Evolutionary conservation across 1,284 basidiomycete genomes (phyloP).

Genomic region (Pseudozyma hubeiensis): DNA sequence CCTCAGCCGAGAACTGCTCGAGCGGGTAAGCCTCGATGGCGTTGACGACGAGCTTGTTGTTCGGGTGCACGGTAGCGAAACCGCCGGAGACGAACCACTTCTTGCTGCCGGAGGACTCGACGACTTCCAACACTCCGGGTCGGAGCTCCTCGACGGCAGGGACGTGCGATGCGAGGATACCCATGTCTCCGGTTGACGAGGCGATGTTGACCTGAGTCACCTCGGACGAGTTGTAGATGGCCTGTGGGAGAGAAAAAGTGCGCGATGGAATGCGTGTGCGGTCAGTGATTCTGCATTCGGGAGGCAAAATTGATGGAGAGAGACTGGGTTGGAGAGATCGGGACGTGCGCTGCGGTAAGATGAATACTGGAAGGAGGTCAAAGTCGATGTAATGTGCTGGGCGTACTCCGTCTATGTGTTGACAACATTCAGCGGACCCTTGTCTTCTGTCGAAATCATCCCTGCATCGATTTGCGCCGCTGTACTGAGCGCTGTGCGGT

Average conservation of each 20-base stretch:
- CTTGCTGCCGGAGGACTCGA: conserved; percentile 63
- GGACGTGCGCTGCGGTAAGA: too few relatives aligned
- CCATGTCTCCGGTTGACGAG: conserved; percentile 65
- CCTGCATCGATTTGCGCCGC: too few relatives aligned
- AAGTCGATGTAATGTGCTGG: too few relatives aligned
- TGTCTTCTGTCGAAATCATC: too few relatives aligned
- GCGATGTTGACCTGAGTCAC: conserved; percentile 66
- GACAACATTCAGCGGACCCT: too few relatives aligned
- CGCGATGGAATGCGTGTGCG: too few relatives aligned
- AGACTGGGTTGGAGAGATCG: too few relatives aligned
- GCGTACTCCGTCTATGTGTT: too few relatives aligned
- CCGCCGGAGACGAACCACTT: conserved; percentile 82
- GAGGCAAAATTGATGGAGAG: too few relatives aligned
- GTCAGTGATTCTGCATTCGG: too few relatives aligned
- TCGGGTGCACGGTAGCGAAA: conserved; percentile 96
- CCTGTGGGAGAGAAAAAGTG: conserved; percentile 20
- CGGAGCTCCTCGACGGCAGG: conserved; percentile 67
- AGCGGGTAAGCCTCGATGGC: conserved; percentile 95
- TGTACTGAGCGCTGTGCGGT: too few relatives aligned
- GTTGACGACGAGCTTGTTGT: conserved; percentile 96
- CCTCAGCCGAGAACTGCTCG: conserved; percentile 88
- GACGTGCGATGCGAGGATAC: conserved; percentile 68
- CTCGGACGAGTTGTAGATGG: conserved; percentile 60
- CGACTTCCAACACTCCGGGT: conserved; percentile 67
- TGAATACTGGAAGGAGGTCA: too few relatives aligned